Percentiles rank a stretch among this genome's conserved stretches.
phyloP scores from a whole-genome alignment of 495 filamentous ascomycete species.

The Acidomyces sp. region DNA sequence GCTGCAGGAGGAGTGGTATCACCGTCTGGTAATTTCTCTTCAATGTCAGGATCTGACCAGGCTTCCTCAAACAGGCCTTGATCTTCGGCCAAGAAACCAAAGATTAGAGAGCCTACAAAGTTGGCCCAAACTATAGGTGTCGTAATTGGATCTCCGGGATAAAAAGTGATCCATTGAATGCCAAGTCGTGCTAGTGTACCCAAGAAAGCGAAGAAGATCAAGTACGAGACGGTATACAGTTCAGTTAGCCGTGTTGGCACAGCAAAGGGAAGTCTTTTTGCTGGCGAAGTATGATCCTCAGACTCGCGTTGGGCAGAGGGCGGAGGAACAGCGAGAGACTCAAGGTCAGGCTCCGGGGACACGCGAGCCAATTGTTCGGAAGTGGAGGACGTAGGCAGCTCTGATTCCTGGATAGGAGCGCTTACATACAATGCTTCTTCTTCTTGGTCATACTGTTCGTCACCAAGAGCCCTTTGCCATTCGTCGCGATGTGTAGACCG shows the following conservation, averaged over 20 bases:
- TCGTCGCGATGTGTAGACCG: no score
- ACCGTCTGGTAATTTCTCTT: not conserved
- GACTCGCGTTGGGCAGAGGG: slow-evolving; percentile 7
- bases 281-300: slow-evolving; percentile 3
- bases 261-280: not conserved
- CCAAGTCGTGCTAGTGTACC: slow-evolving; percentile 79
- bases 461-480: no score
- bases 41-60: no score
- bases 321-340: slow-evolving; percentile 3
- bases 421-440: no score
- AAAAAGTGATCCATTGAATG: slow-evolving; percentile 66
- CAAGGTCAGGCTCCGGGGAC: no score
- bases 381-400: not conserved
- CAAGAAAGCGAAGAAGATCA: slow-evolving; percentile 74
- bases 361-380: no score
- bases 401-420: not conserved
- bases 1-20: not conserved
- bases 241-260: slow-evolving; percentile 50
- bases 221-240: slow-evolving; percentile 65
- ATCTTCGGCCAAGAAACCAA: slow-evolving; percentile 81
- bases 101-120: slow-evolving; percentile 64
- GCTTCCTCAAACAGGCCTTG: slow-evolving; percentile 58
- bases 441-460: no score
- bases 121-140: slow-evolving; percentile 82
- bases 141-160: slow-evolving; percentile 61